phyloP scores from a whole-genome alignment of 2,329 filamentous ascomycete genomes.

The Basipetospora chlamydospora region DNA sequence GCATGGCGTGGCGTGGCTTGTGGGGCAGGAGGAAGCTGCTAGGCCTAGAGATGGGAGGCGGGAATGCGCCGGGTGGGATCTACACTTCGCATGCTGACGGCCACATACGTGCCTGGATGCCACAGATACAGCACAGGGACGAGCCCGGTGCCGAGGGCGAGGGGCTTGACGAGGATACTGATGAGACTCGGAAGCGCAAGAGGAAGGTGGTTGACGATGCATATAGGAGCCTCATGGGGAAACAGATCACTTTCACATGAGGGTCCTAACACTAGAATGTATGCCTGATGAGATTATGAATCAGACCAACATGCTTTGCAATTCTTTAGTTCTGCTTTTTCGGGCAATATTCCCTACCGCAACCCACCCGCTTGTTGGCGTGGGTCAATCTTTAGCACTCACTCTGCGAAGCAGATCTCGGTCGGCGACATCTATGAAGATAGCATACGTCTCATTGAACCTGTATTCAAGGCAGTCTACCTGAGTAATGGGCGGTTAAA shows the following conservation, averaged over 20 bases:
- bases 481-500: no score
- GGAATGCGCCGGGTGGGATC: conserved; percentile 38
- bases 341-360: no score
- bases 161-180: conserved; percentile 25
- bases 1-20: conserved; percentile 55
- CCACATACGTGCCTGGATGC: conserved; percentile 66
- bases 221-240: conserved; percentile 61
- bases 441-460: no score
- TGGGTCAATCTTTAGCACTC: no score
- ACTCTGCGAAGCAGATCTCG: no score
- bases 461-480: no score
- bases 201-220: conserved; percentile 67
- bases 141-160: conserved; percentile 33
- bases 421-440: no score
- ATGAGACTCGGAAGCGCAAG: conserved; percentile 44
- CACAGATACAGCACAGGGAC: conserved; percentile 31
- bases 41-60: conserved; percentile 46
- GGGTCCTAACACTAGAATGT: no score
- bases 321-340: no score
- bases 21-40: conserved; percentile 43
- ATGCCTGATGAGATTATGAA: no score
- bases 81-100: conserved; percentile 79
- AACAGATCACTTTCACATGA: conserved; percentile 49
- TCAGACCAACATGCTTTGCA: no score
- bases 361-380: no score